Evolutionary conservation across 345 rosid genomes (phyloP).

Genomic region (Eutrema japonicum): DNA sequence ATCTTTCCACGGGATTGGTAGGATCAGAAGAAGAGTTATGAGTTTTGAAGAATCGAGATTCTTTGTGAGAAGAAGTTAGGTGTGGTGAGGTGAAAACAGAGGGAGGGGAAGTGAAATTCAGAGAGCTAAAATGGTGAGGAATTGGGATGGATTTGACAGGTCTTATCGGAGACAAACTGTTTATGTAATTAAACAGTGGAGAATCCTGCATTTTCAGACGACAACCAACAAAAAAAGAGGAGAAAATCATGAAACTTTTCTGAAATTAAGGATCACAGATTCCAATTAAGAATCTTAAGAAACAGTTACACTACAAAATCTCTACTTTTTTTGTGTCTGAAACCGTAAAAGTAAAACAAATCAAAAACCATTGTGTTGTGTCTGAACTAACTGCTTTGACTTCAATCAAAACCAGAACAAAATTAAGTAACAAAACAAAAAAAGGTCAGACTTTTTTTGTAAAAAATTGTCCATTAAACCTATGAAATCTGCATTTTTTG

Average conservation of each 20-base stretch:
- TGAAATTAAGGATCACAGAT: conserved; percentile 14
- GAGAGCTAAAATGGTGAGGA: conserved; percentile 71
- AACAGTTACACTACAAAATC: neutral
- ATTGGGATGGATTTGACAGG: conserved; percentile 67
- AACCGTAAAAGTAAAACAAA: conserved; percentile 17
- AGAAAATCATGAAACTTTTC: neutral
- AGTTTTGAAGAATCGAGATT: conserved; percentile 67
- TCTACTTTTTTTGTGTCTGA: neutral
- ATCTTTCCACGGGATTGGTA: conserved; percentile 41
- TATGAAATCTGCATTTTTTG: neutral
- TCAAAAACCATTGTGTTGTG: neutral
- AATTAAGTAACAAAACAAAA: neutral
- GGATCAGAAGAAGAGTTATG: conserved; percentile 52
- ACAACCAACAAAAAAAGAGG: neutral
- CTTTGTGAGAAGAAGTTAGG: conserved; percentile 69
- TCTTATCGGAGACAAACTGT: conserved; percentile 91
- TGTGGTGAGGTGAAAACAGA: conserved; percentile 97
- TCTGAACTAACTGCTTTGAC: conserved; percentile 27
- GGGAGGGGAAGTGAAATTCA: conserved; percentile 72
- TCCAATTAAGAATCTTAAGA: conserved; percentile 19
- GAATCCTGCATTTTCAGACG: conserved; percentile 70
- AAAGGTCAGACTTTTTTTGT: neutral
- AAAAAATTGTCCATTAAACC: neutral
- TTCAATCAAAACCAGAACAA: neutral
- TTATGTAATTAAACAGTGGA: conserved; percentile 88